phyloP scores from a whole-genome alignment of 108 stramenopile species.

The Cyclotella atomus region DNA sequence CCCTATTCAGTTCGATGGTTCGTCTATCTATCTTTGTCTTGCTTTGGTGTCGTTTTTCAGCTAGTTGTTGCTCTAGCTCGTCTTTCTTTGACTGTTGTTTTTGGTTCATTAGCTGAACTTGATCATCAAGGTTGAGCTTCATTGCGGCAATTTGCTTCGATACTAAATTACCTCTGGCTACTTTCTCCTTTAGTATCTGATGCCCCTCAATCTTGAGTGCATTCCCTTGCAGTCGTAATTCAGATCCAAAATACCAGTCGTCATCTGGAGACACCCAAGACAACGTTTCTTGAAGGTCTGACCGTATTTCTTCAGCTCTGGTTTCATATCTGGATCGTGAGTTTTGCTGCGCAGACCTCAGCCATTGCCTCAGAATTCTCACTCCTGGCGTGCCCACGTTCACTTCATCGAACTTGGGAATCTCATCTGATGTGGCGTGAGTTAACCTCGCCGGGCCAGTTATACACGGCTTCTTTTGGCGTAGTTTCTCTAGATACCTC shows the following conservation, averaged over 20 bases:
- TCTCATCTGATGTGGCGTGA: slow-evolving; percentile 4
- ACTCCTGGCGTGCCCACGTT: neutral
- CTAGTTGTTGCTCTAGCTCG: slow-evolving; percentile 8
- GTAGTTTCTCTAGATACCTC: slow-evolving; percentile 66
- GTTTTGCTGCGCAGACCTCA: neutral
- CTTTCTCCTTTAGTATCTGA: slow-evolving; percentile 17
- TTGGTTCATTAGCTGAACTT: neutral
- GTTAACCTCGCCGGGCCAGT: slow-evolving; percentile 13
- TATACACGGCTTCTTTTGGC: slow-evolving; percentile 35
- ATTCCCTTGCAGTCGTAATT: slow-evolving; percentile 15
- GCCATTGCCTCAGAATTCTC: slow-evolving; percentile 3
- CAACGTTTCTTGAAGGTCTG: slow-evolving; percentile 8
- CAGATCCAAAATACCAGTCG: slow-evolving; percentile 12
- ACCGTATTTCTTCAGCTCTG: neutral
- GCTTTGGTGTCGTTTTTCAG: neutral
- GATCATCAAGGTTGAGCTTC: neutral
- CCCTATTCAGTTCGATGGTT: slow-evolving; percentile 19
- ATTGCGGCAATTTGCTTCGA: slow-evolving; percentile 3
- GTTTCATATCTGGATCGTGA: slow-evolving; percentile 6
- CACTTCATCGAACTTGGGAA: neutral
- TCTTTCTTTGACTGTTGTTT: slow-evolving; percentile 11
- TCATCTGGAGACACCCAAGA: slow-evolving; percentile 3
- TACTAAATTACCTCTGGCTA: slow-evolving; percentile 4
- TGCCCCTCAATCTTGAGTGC: slow-evolving; percentile 30
- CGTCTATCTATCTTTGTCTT: slow-evolving; percentile 11